These are phyloP conservation scores for Exserohilum turcica DNA, from an alignment of 2,329 filamentous ascomycete species.

Conservation along the genomic window DNA sequence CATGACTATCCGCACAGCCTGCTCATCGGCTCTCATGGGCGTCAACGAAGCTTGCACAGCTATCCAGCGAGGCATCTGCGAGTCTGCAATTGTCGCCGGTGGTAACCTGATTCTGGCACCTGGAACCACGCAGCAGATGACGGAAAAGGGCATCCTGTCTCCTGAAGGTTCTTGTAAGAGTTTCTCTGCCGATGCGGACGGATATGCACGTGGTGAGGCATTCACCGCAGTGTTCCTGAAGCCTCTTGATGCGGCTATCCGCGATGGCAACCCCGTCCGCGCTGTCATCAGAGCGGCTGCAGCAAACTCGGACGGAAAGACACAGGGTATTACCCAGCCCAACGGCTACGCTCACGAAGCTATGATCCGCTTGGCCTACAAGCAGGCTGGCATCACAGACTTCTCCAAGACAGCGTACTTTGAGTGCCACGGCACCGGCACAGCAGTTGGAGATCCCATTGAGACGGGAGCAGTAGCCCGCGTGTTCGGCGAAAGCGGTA, in stretches of 20 bases:
- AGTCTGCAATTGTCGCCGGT: slow-evolving; percentile 23
- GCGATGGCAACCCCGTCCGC: slow-evolving; percentile 38
- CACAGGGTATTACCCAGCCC: not conserved
- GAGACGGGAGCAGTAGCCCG: slow-evolving; percentile 24
- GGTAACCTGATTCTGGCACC: slow-evolving; percentile 22
- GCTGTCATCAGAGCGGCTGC: slow-evolving; percentile 38
- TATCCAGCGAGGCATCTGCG: slow-evolving; percentile 11
- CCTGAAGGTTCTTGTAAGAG: slow-evolving; percentile 26
- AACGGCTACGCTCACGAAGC: not conserved
- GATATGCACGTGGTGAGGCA: slow-evolving; percentile 36
- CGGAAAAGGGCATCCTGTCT: slow-evolving; percentile 23
- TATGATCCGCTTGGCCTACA: not conserved
- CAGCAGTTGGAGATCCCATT: slow-evolving; percentile 53
- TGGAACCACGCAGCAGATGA: slow-evolving; percentile 1
- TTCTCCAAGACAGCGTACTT: slow-evolving; percentile 28
- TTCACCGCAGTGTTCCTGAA: slow-evolving; percentile 37
- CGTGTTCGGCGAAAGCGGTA: slow-evolving; percentile 14
- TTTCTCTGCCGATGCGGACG: slow-evolving; percentile 31
- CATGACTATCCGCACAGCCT: slow-evolving; percentile 3
- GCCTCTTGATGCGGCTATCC: slow-evolving; percentile 34
- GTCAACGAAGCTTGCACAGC: slow-evolving; percentile 3
- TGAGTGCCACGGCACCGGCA: slow-evolving; percentile 54
- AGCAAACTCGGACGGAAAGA: slow-evolving; percentile 27
- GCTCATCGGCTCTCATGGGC: not conserved
- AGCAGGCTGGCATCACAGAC: slow-evolving; percentile 1